Evolutionary conservation across 495 filamentous ascomycete species (phyloP).

Genomic region (Stereocaulon alpinum): DNA sequence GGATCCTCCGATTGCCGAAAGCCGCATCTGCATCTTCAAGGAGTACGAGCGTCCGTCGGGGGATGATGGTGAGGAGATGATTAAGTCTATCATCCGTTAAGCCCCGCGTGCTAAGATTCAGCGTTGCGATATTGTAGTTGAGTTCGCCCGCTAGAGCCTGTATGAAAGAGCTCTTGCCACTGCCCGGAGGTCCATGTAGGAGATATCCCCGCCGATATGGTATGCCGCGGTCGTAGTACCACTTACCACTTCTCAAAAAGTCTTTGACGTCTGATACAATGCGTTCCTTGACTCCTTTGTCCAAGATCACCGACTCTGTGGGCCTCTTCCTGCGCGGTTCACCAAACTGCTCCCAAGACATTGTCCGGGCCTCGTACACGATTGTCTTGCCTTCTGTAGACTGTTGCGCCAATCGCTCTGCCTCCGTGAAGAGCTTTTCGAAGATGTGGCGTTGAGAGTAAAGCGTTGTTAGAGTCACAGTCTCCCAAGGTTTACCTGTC

Average conservation of each 20-base stretch:
- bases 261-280: constrained; percentile 80
- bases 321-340: constrained; percentile 80
- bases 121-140: constrained; percentile 87
- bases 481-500: constrained; percentile 86
- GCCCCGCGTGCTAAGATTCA: constrained; percentile 88
- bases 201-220: constrained; percentile 91
- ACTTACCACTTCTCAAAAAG: constrained; percentile 66
- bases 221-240: constrained; percentile 93
- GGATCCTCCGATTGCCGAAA: constrained; percentile 63
- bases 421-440: constrained; percentile 74
- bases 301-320: constrained; percentile 77
- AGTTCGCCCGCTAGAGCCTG: constrained; percentile 86
- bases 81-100: constrained; percentile 89
- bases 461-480: constrained; percentile 81
- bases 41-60: constrained; percentile 72
- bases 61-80: constrained; percentile 77
- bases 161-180: constrained; percentile 93
- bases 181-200: constrained; percentile 87
- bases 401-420: constrained; percentile 62
- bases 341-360: constrained; percentile 76
- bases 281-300: constrained; percentile 71
- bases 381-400: constrained; percentile 89
- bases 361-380: constrained; percentile 75
- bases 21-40: constrained; percentile 95
- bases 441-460: constrained; percentile 81